Percentiles rank a stretch among this genome's conserved stretches.
These are phyloP conservation scores for Suillus hirtellus DNA, from an alignment of 768 basidiomycete genomes.

Conservation along the genomic window DNA sequence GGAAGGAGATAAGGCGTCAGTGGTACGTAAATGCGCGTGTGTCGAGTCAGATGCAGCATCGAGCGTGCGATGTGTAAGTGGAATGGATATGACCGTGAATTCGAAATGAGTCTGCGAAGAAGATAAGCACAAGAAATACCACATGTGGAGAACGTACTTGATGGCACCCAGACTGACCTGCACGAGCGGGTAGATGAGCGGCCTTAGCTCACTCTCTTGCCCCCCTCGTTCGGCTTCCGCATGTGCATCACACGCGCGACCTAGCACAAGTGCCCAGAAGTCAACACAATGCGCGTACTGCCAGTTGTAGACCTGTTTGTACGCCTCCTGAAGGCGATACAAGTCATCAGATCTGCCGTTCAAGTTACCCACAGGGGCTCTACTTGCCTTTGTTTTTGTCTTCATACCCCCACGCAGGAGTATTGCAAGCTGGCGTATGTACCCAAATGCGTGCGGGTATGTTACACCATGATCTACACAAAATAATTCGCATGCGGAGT, in stretches of 20 bases:
- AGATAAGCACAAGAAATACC: background rate
- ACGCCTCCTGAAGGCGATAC: slow-evolving; percentile 64
- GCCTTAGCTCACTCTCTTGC: slow-evolving; percentile 74
- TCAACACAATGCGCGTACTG: slow-evolving; percentile 95
- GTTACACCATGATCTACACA: slow-evolving; percentile 69
- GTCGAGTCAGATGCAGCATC: slow-evolving; percentile 78
- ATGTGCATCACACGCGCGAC: slow-evolving; percentile 71
- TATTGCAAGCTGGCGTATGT: slow-evolving; percentile 93
- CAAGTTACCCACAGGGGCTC: background rate
- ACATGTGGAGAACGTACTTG: slow-evolving; percentile 55
- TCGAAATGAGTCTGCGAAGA: slow-evolving; percentile 74
- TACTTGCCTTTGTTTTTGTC: slow-evolving; percentile 71
- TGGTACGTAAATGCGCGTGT: slow-evolving; percentile 85
- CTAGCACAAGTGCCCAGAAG: slow-evolving; percentile 92
- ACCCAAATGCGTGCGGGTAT: slow-evolving; percentile 95
- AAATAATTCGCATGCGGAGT: slow-evolving; percentile 92
- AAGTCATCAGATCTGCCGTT: slow-evolving; percentile 10
- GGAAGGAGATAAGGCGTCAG: slow-evolving; percentile 86
- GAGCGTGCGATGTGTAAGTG: slow-evolving; percentile 92
- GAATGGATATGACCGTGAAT: slow-evolving; percentile 90
- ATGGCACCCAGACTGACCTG: slow-evolving; percentile 93
- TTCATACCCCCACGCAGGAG: slow-evolving; percentile 92
- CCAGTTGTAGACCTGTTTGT: slow-evolving; percentile 98
- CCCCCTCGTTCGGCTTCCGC: slow-evolving; percentile 50
- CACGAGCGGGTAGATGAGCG: slow-evolving; percentile 93